A percentile compares a stretch with the other conserved stretches of the same genome.
Conservation (phyloP, 192 early-diverging fungal species). For the Gorgonomyces haynaldii region DNA sequence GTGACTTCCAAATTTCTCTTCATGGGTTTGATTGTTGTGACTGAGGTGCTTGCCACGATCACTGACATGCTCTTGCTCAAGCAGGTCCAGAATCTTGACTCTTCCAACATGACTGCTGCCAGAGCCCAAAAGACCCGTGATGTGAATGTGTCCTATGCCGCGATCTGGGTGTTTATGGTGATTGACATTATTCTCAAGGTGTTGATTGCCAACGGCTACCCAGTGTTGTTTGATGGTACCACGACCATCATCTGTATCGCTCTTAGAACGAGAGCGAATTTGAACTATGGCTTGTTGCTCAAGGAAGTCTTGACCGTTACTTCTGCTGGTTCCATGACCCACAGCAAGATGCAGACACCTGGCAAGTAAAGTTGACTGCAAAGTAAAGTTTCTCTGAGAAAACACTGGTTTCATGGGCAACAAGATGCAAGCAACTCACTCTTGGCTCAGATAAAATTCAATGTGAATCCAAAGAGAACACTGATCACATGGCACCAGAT, state of each 20-base stretch:
- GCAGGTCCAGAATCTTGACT: too few relatives aligned
- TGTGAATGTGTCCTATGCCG: not conserved
- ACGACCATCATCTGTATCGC: not conserved
- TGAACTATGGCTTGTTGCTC: slow-evolving; percentile 3
- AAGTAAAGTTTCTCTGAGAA: too few relatives aligned
- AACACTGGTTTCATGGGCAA: too few relatives aligned
- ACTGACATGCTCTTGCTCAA: slow-evolving; percentile 5
- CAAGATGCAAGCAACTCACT: too few relatives aligned
- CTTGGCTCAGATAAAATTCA: too few relatives aligned
- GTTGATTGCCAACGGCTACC: slow-evolving; percentile 5
- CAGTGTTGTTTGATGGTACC: slow-evolving; percentile 6
- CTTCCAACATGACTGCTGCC: too few relatives aligned
- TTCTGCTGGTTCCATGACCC: too few relatives aligned
- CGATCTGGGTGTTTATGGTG: slow-evolving; percentile 6
- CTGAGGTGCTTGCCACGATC: slow-evolving; percentile 5
- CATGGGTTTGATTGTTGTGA: not conserved
- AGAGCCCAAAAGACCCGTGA: not conserved
- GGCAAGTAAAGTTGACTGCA: too few relatives aligned
- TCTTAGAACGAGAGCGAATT: not conserved
- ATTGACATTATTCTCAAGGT: slow-evolving; percentile 1
- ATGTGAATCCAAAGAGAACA: too few relatives aligned
- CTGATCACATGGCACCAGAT: too few relatives aligned
- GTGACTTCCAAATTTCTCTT: not conserved
- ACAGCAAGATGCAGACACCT: too few relatives aligned
- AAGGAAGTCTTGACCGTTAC: slow-evolving; percentile 11